These are phyloP conservation scores for Wickerhamiella brachini DNA, from an alignment of 805 yeast genomes.

Conservation along the genomic window DNA sequence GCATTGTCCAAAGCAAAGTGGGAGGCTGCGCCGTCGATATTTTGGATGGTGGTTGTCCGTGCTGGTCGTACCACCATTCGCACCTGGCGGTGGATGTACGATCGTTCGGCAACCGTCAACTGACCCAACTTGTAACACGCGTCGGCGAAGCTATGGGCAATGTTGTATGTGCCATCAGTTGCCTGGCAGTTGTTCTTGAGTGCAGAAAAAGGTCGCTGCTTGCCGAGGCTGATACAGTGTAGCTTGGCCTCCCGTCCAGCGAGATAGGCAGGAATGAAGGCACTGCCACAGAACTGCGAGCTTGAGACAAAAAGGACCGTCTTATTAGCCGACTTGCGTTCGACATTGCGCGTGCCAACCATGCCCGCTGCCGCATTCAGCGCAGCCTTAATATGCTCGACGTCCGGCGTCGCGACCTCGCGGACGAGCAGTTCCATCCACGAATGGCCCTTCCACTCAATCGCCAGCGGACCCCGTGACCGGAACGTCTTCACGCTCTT, in stretches of 20 bases:
- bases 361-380: neutral
- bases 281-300: neutral
- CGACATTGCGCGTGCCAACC: neutral
- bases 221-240: neutral
- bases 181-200: neutral
- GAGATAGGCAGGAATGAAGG: neutral
- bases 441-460: neutral
- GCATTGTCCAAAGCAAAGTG: neutral
- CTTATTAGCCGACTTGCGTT: neutral
- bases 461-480: neutral
- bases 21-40: neutral
- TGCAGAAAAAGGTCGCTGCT: neutral
- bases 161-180: neutral
- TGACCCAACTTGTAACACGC: neutral
- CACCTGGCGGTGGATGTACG: neutral
- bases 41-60: neutral
- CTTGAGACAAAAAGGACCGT: neutral
- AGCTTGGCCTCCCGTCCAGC: neutral
- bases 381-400: neutral
- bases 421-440: neutral
- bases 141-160: neutral
- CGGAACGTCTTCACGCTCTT: neutral
- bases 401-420: neutral
- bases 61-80: neutral
- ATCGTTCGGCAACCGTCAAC: neutral